Percentiles rank a stretch among this genome's conserved stretches.
Conservation (phyloP, 805 yeast genomes). For the Priceomyces medius region DNA sequence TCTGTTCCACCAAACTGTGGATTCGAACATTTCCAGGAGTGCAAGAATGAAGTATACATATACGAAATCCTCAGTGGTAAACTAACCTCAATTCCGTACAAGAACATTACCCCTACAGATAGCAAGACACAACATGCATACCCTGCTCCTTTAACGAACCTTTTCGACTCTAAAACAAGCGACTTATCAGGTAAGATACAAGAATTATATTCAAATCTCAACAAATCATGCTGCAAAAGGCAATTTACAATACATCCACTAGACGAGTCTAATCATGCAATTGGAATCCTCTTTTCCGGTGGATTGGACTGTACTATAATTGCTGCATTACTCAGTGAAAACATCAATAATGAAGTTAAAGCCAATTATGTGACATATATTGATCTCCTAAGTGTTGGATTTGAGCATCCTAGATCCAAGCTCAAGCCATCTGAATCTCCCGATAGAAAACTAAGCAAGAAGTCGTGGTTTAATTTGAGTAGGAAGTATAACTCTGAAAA, state of each 20-base stretch:
- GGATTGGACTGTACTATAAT: conserved; percentile 91
- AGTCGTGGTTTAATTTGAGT: conserved; percentile 56
- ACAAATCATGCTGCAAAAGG: conserved; percentile 46
- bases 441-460: conserved; percentile 73
- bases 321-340: conserved; percentile 49
- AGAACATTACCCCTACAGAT: not conserved
- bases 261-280: conserved; percentile 23
- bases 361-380: conserved; percentile 27
- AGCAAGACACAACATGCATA: not conserved
- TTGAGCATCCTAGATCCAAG: conserved; percentile 81
- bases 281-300: conserved; percentile 83
- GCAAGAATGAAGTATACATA: conserved; percentile 50
- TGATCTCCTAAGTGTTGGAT: conserved; percentile 89
- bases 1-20: conserved; percentile 23
- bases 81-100: conserved; percentile 4
- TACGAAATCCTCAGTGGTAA: conserved; percentile 28
- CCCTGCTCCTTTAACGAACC: not conserved
- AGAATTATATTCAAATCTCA: conserved; percentile 24
- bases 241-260: conserved; percentile 62
- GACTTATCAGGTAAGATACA: not conserved
- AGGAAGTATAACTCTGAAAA: conserved; percentile 33
- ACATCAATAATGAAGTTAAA: conserved; percentile 11
- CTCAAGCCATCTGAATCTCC: conserved; percentile 68
- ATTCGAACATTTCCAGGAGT: conserved; percentile 45
- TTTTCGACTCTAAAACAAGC: not conserved